These are phyloP conservation scores for Striga asiatica DNA, from an alignment of 257 asterid species.

Conservation along the genomic window DNA sequence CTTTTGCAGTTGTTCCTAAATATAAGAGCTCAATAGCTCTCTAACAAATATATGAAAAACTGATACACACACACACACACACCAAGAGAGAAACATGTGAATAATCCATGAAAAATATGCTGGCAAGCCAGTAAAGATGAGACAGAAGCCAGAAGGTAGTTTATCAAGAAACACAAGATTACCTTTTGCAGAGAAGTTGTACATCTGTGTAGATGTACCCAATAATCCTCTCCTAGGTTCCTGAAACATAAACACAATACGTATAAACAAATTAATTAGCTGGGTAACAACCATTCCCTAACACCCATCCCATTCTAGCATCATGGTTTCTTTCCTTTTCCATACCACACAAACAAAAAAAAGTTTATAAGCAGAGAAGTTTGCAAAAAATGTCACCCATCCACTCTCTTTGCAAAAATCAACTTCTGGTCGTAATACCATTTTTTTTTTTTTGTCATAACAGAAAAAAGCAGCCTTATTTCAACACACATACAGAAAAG, in stretches of 20 bases:
- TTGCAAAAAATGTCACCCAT: not conserved
- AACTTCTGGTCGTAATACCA: too few species aligned
- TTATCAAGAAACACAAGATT: conserved; percentile 1
- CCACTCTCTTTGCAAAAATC: not conserved
- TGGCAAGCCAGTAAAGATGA: conserved; percentile 1
- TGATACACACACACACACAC: not conserved
- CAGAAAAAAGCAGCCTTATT: not conserved
- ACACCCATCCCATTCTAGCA: not conserved
- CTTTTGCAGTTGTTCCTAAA: not conserved
- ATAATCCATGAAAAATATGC: not conserved
- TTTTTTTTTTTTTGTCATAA: too few species aligned
- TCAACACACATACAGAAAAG: not conserved
- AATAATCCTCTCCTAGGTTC: conserved; percentile 29
- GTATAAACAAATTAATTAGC: not conserved
- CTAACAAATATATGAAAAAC: not conserved
- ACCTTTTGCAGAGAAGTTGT: conserved; percentile 59
- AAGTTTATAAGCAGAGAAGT: not conserved
- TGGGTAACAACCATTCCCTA: not conserved
- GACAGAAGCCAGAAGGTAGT: not conserved
- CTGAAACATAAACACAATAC: conserved; percentile 24
- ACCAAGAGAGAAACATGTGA: not conserved
- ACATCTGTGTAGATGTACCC: conserved; percentile 31
- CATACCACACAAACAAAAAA: not conserved
- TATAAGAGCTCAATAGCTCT: not conserved
- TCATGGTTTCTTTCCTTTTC: not conserved